Base-by-base conservation (phyloP, 2,329 filamentous ascomycete genomes). In the Stachybotrys echinatus region DNA sequence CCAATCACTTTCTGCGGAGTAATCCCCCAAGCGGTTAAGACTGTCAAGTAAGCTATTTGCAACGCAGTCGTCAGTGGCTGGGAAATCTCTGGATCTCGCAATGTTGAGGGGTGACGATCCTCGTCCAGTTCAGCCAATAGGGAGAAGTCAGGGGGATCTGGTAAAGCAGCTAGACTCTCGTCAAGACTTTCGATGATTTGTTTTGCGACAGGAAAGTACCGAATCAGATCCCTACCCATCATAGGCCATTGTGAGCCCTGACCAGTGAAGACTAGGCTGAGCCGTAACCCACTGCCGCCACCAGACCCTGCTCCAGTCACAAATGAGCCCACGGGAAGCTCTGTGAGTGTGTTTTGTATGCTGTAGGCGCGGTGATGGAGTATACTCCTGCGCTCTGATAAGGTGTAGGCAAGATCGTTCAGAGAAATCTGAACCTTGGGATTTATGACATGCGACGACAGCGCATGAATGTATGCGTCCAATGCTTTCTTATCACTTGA, bases 41-140 rank as follows among this genome's bases (percentile, higher is more conserved):
- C 56, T 5, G 70, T 60, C 1, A 71, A 58, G 2, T 74, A 51
- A 3, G 58, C 69, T 5, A 75, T 54, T 50, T 75, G 73, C 1
- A 76, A 19, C 0, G 68, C 67, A 2, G 71, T 73, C 40, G 65
- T 73, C 0, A 70, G 42, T 1, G 72, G 63, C 46, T 74, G 72
- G 19, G 61, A 61, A 23, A 61, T 48, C 10, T 58, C 54, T 6
- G 59, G 49, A n/a, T 56, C 31, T 38, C 57, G 42, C 5, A 63
- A 37, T 21, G 50, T 39, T 4, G 48, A 49, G 12, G 44, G 20
- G 12, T 34, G 44, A 3, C 45, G 47, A 19, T 49, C 21, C 23
- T 52, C 44, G 5, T 52, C 55, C 2, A 65, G 51, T 48, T 64
- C 61, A 0, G 7, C 31, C 1, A 56, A 12, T 2, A 67, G 51